Base-by-base conservation (phyloP, 176 grass and related monocot genomes). In the Carex kokanica region DNA sequence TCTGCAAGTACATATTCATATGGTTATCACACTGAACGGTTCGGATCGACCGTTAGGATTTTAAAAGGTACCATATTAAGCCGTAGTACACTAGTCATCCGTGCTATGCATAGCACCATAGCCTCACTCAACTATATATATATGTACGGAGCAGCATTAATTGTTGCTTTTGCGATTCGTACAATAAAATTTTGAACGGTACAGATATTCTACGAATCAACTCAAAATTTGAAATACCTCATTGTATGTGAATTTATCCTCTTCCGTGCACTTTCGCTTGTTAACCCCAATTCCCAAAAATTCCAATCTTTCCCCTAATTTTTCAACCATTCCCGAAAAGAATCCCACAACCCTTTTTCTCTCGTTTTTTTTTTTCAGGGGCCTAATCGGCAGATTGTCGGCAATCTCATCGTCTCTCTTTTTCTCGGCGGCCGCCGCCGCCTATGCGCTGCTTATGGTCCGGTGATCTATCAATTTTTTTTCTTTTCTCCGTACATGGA, bases 221-320 rank as follows among this genome's bases (percentile, higher is more conserved):
- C 36, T 38, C 36, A 38, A 38, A 38, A 5, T 38, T 38, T 38
- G 5, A 38, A 6, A 38, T 38, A 38, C 5, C 36, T 5, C 36
- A 38, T 38, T 0, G 5, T 5, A 38, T 38, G 38, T 43, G 7
- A 43, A 8, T 43, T 49, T 38, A 38, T 52, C 60, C 41, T 43
- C 8, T 43, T 82, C 17, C 27, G 2, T 81, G 60, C 61, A 82
- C 80, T 82, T 82, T 82, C 80, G 23, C 80, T 51, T 82, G n/a
- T 67, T 68, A 68, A 82, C 61, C 61, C 61, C 54, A 82, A 82
- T 82, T 64, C 36, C 60, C 8, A 14, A 62, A 82, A 41, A 27
- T 82, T 82, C 20, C 40, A 67, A 68, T 82, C 23, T 51, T 82
- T 64, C 61, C 61, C 80, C 80, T 82, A 10, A 52, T 29, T 65